Evolutionary conservation across 805 yeast species (phyloP).

Genomic region (Aciculoconidium aculeatum): DNA sequence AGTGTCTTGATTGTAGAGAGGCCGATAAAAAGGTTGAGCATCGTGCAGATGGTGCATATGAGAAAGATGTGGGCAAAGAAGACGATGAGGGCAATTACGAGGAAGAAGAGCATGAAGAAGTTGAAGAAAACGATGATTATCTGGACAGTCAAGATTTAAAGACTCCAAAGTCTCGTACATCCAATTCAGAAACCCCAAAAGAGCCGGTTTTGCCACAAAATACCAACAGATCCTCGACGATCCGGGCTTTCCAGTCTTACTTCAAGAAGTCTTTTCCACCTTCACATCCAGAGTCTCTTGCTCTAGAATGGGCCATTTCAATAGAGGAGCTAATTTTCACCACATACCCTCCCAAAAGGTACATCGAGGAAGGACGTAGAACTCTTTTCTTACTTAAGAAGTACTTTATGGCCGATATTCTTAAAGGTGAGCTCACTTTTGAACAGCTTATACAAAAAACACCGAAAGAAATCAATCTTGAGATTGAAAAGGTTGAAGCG

Average conservation of each 20-base stretch:
- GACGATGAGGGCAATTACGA: background rate
- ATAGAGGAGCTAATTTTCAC: slow-evolving; percentile 47
- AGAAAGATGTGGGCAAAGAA: background rate
- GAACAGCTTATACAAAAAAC: slow-evolving; percentile 56
- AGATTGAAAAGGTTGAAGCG: slow-evolving; percentile 62
- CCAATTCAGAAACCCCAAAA: too few species aligned
- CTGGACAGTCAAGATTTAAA: background rate
- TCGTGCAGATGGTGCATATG: too few species aligned
- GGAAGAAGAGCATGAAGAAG: slow-evolving; percentile 2
- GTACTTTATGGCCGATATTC: slow-evolving; percentile 51
- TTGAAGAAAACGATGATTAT: background rate
- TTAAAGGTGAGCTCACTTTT: slow-evolving; percentile 48
- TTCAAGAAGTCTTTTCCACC: slow-evolving; percentile 36
- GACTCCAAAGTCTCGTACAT: too few species aligned
- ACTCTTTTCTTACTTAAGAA: slow-evolving; percentile 61
- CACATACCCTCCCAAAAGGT: slow-evolving; percentile 30
- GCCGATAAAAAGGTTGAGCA: slow-evolving; percentile 7
- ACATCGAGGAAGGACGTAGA: slow-evolving; percentile 66
- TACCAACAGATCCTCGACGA: slow-evolving; percentile 37
- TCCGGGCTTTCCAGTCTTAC: slow-evolving; percentile 44
- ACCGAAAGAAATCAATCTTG: slow-evolving; percentile 78
- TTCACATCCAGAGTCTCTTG: slow-evolving; percentile 18
- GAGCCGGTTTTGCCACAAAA: too few species aligned
- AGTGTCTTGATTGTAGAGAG: slow-evolving; percentile 28
- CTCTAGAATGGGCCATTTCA: slow-evolving; percentile 42